Evolutionary conservation across 139 green algal species (phyloP), one percentile per base, ranked within the genome.

Genomic region (Coelastrella sp.): DNA sequence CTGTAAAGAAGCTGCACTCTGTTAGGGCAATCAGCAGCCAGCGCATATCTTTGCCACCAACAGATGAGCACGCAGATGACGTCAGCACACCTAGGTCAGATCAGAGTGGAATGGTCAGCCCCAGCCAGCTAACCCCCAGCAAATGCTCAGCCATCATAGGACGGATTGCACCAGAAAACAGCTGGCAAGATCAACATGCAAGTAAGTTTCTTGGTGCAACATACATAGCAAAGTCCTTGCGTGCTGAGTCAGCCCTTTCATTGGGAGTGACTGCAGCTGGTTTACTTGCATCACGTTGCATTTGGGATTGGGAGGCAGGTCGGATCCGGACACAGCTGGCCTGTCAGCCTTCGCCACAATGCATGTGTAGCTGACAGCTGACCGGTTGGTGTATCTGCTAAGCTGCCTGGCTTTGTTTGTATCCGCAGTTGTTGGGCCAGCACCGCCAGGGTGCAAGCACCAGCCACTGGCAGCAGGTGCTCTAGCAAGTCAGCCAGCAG

Each of bases 1-100:
- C 61, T 32, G 81, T 77, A 6, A 19, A 77, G 23, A 68, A 87
- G 81, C 81, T 78, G 64, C 81, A 87, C 16, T n/a, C 61, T 20
- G 65, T 61, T 19, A 58, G 64, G 7, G 32, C 61, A 23, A 87
- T 87, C 61, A 87, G 23, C 64, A 77, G 23, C 81, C 65, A 59
- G 23, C 61, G 23, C 61, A 87, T 87, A 10, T 7, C 65, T 47
- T 13, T 87, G 23, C 81, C 81, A 14, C 23, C 81, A 6, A 64
- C 81, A 19, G 23, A 14, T 74, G 22, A 68, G 3, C 22, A 8
- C 16, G 22, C 23, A 76, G n/a, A n/a, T 74, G 20, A 20, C 5
- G 57, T 56, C 58, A 86, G 78, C 78, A 58, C 14, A 7, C 19
- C 17, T 65, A 19, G 7, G 8, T 23, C 68, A n/a, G 17, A 47